These are phyloP conservation scores for Colletotrichum gigasporum DNA, from an alignment of 2,329 filamentous ascomycete genomes.

Conservation along the genomic window DNA sequence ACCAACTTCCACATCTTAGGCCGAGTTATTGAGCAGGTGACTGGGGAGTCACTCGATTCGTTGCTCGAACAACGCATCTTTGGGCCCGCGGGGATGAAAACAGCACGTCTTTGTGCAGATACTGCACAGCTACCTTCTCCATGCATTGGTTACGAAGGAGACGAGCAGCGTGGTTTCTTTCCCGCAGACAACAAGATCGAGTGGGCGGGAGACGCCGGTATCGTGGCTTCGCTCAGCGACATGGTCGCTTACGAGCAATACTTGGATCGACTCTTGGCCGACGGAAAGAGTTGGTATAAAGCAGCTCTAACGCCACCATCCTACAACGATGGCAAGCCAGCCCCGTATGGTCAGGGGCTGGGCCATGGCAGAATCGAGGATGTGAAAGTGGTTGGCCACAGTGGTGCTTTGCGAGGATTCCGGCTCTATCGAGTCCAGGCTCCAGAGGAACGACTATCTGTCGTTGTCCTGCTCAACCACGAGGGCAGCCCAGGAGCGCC, in stretches of 20 bases:
- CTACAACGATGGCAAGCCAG: constrained; percentile 43
- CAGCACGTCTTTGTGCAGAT: constrained; percentile 47
- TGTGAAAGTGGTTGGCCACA: constrained; percentile 45
- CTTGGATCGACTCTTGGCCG: constrained; percentile 42
- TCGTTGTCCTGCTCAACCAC: constrained; percentile 52
- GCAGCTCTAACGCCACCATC: constrained; percentile 24
- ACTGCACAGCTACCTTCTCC: constrained; percentile 49
- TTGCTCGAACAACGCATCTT: constrained; percentile 49
- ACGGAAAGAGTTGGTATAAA: constrained; percentile 45
- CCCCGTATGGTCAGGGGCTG: constrained; percentile 49
- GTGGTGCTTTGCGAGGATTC: constrained; percentile 52
- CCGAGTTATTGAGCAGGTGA: constrained; percentile 47
- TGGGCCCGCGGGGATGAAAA: constrained; percentile 51
- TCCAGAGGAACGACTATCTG: constrained; percentile 44
- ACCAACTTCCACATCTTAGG: constrained; percentile 52
- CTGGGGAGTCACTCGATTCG: constrained; percentile 43
- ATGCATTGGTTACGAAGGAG: constrained; percentile 53
- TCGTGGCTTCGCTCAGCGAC: constrained; percentile 52
- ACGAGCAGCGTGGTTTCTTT: constrained; percentile 45
- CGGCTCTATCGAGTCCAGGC: constrained; percentile 46
- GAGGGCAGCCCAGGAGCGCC: constrained; percentile 41
- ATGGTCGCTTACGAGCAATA: constrained; percentile 56
- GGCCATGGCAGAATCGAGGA: constrained; percentile 37
- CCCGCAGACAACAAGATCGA: constrained; percentile 51
- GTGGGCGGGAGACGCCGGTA: constrained; percentile 56